Evolutionary conservation across 2,329 filamentous ascomycete genomes (phyloP).

Genomic region (Neurospora crassa): DNA sequence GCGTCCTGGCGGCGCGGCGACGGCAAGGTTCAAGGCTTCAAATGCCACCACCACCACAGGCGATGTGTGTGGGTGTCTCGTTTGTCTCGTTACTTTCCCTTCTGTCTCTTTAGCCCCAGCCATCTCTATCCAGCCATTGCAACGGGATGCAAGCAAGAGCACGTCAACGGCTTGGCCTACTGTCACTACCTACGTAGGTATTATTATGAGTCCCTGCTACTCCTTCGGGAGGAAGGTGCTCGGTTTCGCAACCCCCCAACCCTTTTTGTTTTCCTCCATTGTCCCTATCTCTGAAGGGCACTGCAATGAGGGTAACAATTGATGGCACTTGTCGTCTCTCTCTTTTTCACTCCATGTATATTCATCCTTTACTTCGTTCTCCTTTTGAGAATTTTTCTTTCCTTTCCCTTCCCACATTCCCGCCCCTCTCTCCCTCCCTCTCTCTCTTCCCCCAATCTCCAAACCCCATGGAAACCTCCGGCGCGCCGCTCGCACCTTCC

Average conservation of each 20-base stretch:
- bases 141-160: neutral
- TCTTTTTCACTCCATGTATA: neutral
- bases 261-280: neutral
- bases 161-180: neutral
- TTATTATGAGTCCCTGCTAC: neutral
- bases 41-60: neutral
- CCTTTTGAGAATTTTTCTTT: neutral
- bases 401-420: neutral
- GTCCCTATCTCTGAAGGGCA: neutral
- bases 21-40: neutral
- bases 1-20: neutral
- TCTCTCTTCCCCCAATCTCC: no score
- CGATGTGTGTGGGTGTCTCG: no score
- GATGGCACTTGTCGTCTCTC: neutral
- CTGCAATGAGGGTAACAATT: no score
- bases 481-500: neutral
- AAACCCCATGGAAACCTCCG: no score
- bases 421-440: no score
- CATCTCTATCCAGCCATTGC: neutral
- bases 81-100: neutral
- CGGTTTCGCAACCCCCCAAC: neutral
- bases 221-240: neutral
- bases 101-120: neutral
- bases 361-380: neutral
- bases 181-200: neutral